Evolutionary conservation across 2,329 filamentous ascomycete genomes (phyloP).

Genomic region (Verticillium nubilum): DNA sequence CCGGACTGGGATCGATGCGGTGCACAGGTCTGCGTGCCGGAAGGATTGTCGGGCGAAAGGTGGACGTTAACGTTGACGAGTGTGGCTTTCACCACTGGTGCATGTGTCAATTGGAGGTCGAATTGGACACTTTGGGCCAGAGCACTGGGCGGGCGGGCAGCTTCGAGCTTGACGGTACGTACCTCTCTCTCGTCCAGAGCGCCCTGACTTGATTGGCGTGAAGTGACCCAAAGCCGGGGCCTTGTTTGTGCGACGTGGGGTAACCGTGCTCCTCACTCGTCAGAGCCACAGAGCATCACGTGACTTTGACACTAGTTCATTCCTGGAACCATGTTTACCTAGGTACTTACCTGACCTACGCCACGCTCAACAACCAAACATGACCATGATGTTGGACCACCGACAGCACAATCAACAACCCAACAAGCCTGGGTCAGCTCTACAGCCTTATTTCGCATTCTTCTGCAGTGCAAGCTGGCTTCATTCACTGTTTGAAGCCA

Average conservation of each 20-base stretch:
- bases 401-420: background rate
- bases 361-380: background rate
- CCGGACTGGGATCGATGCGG: background rate
- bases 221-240: background rate
- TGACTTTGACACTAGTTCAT: conserved; percentile 10
- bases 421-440: background rate
- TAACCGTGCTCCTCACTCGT: background rate
- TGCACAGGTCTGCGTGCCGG: background rate
- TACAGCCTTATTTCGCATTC: background rate
- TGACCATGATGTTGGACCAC: background rate
- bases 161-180: background rate
- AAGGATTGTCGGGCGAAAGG: background rate
- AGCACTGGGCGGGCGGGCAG: background rate
- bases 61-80: background rate
- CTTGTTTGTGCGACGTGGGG: background rate
- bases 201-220: background rate
- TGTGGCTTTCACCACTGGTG: background rate
- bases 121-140: background rate
- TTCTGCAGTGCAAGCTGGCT: no score
- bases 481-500: background rate
- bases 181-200: background rate
- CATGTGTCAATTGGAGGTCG: background rate
- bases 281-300: background rate
- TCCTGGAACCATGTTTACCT: conserved; percentile 26
- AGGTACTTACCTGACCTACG: no score